phyloP scores from a whole-genome alignment of 306 rosid species.

The Medicago lupulina region DNA sequence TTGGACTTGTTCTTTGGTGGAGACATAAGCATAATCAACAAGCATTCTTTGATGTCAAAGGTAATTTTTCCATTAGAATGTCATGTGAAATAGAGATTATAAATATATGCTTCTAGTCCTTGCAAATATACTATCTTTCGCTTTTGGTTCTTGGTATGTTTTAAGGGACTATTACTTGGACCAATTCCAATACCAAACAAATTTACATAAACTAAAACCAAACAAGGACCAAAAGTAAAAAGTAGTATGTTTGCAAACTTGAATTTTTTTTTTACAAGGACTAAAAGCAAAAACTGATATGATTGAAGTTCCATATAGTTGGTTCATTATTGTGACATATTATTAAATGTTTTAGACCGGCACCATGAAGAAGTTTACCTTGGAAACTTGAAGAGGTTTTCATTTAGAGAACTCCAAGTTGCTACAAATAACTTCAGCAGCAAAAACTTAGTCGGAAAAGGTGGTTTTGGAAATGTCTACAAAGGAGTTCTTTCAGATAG shows the following conservation, averaged over 20 bases:
- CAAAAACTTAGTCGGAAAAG: conserved; percentile 56
- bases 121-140: no score
- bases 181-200: no score
- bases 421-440: conserved; percentile 59
- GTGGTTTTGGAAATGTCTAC: conserved; percentile 61
- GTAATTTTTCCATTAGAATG: conserved; percentile 44
- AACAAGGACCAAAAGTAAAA: no score
- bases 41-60: conserved; percentile 86
- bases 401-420: conserved; percentile 54
- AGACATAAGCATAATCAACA: conserved; percentile 76
- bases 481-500: conserved; percentile 58
- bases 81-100: no score
- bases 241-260: no score
- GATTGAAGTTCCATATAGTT: background rate
- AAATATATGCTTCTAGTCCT: no score
- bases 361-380: conserved; percentile 56
- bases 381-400: conserved; percentile 62
- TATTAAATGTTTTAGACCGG: conserved; percentile 36
- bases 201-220: no score
- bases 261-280: no score
- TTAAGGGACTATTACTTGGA: no score
- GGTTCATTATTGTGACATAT: background rate
- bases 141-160: no score
- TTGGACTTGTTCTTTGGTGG: conserved; percentile 84
- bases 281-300: no score